Conservation (phyloP, 192 early-diverging fungal species). For the Linderina pennispora region DNA sequence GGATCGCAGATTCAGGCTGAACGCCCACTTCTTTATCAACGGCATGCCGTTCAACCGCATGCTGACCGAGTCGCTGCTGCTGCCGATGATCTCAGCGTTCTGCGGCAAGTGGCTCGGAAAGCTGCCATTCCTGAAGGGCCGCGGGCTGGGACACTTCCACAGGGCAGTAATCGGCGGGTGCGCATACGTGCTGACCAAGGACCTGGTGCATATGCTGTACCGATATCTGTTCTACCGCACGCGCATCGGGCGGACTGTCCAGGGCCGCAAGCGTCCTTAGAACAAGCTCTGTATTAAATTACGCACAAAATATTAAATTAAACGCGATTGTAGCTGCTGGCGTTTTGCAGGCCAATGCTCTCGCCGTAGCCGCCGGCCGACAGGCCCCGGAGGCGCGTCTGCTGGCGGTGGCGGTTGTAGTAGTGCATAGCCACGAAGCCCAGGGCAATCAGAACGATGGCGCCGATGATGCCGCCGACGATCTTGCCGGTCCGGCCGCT, state of each 20-base stretch:
- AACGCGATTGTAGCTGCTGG: conserved; percentile 3
- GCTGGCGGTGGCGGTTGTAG: conserved; percentile 29
- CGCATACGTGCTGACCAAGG: conserved; percentile 53
- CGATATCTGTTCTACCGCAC: conserved; percentile 49
- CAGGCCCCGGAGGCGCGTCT: conserved; percentile 23
- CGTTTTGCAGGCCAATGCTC: conserved; percentile 15
- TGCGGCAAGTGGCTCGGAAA: conserved; percentile 50
- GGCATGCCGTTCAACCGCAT: conserved; percentile 50
- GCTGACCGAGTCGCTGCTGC: conserved; percentile 57
- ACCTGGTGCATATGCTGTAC: conserved; percentile 52
- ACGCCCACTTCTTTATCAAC: conserved; percentile 44
- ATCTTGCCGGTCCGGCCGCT: conserved; percentile 33
- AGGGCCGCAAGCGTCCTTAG: conserved; percentile 34
- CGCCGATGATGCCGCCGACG: conserved; percentile 34
- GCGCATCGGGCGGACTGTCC: conserved; percentile 29
- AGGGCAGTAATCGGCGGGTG: conserved; percentile 50
- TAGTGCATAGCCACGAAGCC: conserved; percentile 34
- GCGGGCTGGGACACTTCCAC: conserved; percentile 50
- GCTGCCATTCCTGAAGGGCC: conserved; percentile 44
- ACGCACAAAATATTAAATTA: neutral
- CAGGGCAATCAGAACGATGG: conserved; percentile 11
- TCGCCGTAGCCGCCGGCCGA: conserved; percentile 21
- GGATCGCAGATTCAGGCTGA: too few species aligned
- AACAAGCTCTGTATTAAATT: neutral
- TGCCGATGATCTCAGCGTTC: conserved; percentile 61